A percentile compares a stretch with the other conserved stretches of the same genome.
Evolutionary conservation across 768 basidiomycete genomes (phyloP).

Genomic region (Mycena filopes): DNA sequence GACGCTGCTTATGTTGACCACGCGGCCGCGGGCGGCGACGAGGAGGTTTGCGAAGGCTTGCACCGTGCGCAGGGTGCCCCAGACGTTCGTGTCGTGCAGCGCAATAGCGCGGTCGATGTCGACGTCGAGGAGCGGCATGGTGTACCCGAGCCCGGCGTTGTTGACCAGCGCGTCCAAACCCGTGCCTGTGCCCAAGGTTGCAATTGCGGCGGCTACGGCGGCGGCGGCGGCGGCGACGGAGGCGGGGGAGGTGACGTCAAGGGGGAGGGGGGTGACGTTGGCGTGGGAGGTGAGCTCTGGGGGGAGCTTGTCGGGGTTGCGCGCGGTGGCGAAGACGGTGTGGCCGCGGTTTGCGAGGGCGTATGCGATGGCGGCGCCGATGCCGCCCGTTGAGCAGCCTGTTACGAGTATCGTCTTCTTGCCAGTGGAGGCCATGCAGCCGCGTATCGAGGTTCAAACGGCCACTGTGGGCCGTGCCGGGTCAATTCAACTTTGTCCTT

Average conservation of each 20-base stretch:
- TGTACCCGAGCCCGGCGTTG: conserved; percentile 7
- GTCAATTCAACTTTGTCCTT: no score
- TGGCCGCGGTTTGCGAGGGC: conserved; percentile 8
- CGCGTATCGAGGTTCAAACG: no score
- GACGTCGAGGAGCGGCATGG: conserved; percentile 10
- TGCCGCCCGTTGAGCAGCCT: conserved; percentile 9
- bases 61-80: conserved; percentile 12
- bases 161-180: conserved; percentile 9
- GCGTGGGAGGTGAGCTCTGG: neutral
- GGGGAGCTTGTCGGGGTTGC: conserved; percentile 5
- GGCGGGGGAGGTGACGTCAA: conserved; percentile 9
- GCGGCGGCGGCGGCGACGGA: conserved; percentile 3
- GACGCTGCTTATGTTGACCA: conserved; percentile 12
- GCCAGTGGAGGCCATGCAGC: no score
- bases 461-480: no score
- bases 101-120: conserved; percentile 2
- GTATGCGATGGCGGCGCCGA: conserved; percentile 10
- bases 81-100: conserved; percentile 7
- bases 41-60: conserved; percentile 7
- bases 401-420: conserved; percentile 9
- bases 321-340: conserved; percentile 9
- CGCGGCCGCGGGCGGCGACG: conserved; percentile 5
- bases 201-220: conserved; percentile 1
- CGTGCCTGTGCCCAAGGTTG: neutral
- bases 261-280: conserved; percentile 7